Conservation (phyloP, 306 rosid species). For the Biancaea sappan region DNA sequence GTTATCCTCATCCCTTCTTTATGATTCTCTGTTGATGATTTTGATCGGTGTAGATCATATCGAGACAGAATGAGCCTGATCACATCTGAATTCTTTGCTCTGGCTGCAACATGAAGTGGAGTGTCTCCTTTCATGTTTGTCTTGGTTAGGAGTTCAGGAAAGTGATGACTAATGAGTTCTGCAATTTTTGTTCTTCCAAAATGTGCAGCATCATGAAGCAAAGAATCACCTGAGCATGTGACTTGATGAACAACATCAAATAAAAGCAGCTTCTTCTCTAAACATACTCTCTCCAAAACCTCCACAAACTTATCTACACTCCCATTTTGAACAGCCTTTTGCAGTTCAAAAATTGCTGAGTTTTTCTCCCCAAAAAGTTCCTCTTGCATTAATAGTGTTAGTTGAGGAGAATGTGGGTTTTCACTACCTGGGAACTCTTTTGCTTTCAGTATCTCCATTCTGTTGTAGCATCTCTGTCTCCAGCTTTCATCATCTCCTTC, state of each 20-base stretch:
- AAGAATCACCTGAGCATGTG: constrained; percentile 5
- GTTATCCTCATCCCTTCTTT: not conserved
- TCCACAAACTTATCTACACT: not conserved
- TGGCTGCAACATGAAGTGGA: constrained; percentile 27
- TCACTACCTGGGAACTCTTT: not conserved
- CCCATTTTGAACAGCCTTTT: not conserved
- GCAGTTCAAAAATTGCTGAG: not conserved
- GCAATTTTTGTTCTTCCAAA: too few relatives aligned
- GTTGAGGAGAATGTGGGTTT: not conserved
- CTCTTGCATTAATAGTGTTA: too few relatives aligned
- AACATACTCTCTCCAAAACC: not conserved
- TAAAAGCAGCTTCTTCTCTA: not conserved
- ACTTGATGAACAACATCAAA: not conserved
- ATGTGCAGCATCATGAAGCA: constrained; percentile 35
- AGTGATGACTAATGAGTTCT: not conserved
- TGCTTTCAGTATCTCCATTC: not conserved
- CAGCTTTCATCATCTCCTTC: not conserved
- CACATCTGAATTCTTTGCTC: not conserved
- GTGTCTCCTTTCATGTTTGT: constrained; percentile 15
- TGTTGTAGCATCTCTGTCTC: not conserved
- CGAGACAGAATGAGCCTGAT: not conserved
- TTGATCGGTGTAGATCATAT: not conserved
- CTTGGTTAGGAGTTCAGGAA: not conserved
- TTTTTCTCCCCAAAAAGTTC: too few relatives aligned
- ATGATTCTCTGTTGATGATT: not conserved